Conservation (phyloP, 2,329 filamentous ascomycete species). For the Hortaea werneckii region DNA sequence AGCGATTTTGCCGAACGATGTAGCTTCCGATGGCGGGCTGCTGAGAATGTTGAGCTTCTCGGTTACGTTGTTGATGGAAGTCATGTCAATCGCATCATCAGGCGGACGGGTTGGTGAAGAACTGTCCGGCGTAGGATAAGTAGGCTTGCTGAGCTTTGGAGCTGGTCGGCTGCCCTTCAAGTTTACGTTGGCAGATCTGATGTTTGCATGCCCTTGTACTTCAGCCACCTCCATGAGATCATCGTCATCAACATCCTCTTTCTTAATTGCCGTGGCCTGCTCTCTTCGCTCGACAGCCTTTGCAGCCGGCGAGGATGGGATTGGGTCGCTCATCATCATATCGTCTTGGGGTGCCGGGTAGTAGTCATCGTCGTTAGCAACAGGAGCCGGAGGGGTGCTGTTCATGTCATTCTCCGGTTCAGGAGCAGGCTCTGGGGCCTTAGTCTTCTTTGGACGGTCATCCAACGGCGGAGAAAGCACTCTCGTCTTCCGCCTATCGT, state of each 20-base stretch:
- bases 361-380: conserved; percentile 40
- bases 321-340: conserved; percentile 62
- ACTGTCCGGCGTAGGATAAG: conserved; percentile 59
- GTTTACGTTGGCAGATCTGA: conserved; percentile 66
- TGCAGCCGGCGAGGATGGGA: conserved; percentile 69
- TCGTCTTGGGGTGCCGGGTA: conserved; percentile 49
- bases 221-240: conserved; percentile 80
- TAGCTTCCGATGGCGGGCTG: conserved; percentile 56
- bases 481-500: conserved; percentile 67
- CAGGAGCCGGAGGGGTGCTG: conserved; percentile 7
- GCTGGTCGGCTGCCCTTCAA: conserved; percentile 69
- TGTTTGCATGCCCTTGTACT: conserved; percentile 52
- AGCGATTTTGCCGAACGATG: conserved; percentile 67
- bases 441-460: conserved; percentile 30
- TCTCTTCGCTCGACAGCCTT: conserved; percentile 29
- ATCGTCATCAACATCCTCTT: conserved; percentile 60
- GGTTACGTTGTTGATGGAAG: conserved; percentile 82
- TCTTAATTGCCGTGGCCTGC: conserved; percentile 59
- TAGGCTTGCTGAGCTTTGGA: conserved; percentile 59
- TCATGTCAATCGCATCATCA: conserved; percentile 53
- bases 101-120: conserved; percentile 63
- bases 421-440: conserved; percentile 1
- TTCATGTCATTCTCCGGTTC: conserved; percentile 10
- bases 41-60: conserved; percentile 77
- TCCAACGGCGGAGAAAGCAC: conserved; percentile 65